Conservation (phyloP, 2,329 filamentous ascomycete genomes). For the Ophiognomonia clavigignenti-juglandacearum region DNA sequence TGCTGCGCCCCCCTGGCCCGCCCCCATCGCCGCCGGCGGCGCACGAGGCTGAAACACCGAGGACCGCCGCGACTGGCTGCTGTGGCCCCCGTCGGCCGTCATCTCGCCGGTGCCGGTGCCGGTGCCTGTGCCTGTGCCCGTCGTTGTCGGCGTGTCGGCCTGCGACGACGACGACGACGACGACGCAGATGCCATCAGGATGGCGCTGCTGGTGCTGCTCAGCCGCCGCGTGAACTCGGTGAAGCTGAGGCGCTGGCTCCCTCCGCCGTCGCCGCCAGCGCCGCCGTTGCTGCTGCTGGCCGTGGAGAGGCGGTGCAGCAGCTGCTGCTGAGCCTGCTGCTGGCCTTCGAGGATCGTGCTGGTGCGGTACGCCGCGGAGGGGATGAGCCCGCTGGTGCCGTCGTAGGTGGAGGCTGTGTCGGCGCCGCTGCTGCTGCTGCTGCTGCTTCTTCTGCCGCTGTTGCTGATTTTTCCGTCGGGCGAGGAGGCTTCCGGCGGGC, state of each 20-base stretch:
- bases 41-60: constrained; percentile 27
- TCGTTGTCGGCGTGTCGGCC: too few relatives aligned
- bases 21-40: constrained; percentile 23
- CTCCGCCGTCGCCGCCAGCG: constrained; percentile 29
- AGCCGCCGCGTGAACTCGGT: constrained; percentile 56
- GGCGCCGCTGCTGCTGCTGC: constrained; percentile 8
- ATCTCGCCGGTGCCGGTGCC: too few relatives aligned
- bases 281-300: constrained; percentile 38
- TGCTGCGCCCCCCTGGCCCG: constrained; percentile 20
- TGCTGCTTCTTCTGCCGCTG: too few relatives aligned
- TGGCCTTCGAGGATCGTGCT: constrained; percentile 12
- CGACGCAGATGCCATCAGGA: too few relatives aligned
- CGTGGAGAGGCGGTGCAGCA: constrained; percentile 40
- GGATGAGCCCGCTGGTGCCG: constrained; percentile 8
- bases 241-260: constrained; percentile 52
- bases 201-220: constrained; percentile 57
- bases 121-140: too few relatives aligned
- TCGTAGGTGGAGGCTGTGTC: constrained; percentile 2
- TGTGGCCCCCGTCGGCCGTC: constrained; percentile 39
- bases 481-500: too few relatives aligned
- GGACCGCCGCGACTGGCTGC: constrained; percentile 28
- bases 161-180: too few relatives aligned
- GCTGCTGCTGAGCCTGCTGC: constrained; percentile 29
- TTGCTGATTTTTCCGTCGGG: too few relatives aligned
- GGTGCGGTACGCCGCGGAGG: constrained; percentile 19